A percentile compares a stretch with the other conserved stretches of the same genome.
Evolutionary conservation across 257 asterid species (phyloP).

Genomic region (Orobanche coerulescens): DNA sequence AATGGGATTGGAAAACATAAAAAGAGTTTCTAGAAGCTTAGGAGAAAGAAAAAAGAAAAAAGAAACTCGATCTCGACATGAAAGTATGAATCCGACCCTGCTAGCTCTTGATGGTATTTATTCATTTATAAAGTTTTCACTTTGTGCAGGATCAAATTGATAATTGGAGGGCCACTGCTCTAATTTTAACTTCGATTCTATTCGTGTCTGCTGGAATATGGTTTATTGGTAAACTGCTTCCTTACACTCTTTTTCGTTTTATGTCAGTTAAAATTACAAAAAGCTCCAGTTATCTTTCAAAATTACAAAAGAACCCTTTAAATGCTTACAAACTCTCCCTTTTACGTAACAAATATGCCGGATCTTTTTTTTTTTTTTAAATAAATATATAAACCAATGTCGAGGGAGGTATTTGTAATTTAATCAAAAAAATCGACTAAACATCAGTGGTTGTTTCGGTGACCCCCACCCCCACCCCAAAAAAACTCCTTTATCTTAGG

Average conservation of each 20-base stretch:
- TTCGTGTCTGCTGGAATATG: conserved; percentile 72
- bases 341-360: neutral
- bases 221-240: conserved; percentile 49
- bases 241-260: neutral
- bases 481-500: too few relatives aligned
- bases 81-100: neutral
- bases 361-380: neutral
- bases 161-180: conserved; percentile 86
- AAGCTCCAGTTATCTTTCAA: neutral
- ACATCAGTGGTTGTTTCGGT: neutral
- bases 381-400: neutral
- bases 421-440: neutral
- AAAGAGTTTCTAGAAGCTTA: neutral
- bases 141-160: conserved; percentile 62
- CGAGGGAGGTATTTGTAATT: neutral
- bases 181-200: conserved; percentile 61
- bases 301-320: neutral
- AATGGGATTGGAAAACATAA: neutral
- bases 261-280: neutral
- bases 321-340: neutral
- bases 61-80: neutral
- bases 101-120: neutral
- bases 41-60: neutral
- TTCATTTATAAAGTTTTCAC: neutral
- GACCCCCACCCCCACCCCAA: too few relatives aligned